Evolutionary conservation across 192 early-diverging fungal genomes (phyloP), one percentile per base, ranked within the genome.

Genomic region (Diversispora epigaea): DNA sequence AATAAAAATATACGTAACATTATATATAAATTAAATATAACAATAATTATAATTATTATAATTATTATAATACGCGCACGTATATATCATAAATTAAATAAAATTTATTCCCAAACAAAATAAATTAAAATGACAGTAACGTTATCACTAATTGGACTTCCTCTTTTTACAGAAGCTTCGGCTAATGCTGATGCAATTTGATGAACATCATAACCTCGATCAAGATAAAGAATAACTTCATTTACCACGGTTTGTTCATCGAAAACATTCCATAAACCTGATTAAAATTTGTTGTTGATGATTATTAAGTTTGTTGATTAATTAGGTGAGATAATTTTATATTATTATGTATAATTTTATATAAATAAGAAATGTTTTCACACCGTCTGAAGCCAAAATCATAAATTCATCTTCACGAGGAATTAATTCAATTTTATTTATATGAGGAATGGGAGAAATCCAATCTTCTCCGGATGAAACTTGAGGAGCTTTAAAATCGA

Each of bases 381-480:
- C 15, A 65, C 63, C 63, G 43, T 65, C 63, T 3, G 63, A 65
- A 4, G 63, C 63, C 25, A 65, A 11, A 65, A 65, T 65, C 43
- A 65, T 15, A 65, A 65, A 65, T 65, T 65, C 43, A 46, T 65
- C 63, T 40, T 65, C 63, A 61, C 12, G 11, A 40, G 63, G 63
- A 44, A 3, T 44, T 41, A 65, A 65, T 10, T 65, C 17, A 14
- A 65, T 44, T 43, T 40, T 41, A 11, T 14, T 7, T 4, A 40
- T 44, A 40, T 65, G 63, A n/a, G 63, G 63, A 1, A 43, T 44
- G 0, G 63, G 39, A 44, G 63, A 65, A 43, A 65, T 65, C 63
- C 63, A 65, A 44, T 65, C 63, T 65, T 65, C 11, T 6, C 63
- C 63, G 17, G 63, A 40, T 44, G 15, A 7, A 5, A 41, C 43